phyloP scores from a whole-genome alignment of 1,139 yeast genomes.

The Suhomyces kunorum region DNA sequence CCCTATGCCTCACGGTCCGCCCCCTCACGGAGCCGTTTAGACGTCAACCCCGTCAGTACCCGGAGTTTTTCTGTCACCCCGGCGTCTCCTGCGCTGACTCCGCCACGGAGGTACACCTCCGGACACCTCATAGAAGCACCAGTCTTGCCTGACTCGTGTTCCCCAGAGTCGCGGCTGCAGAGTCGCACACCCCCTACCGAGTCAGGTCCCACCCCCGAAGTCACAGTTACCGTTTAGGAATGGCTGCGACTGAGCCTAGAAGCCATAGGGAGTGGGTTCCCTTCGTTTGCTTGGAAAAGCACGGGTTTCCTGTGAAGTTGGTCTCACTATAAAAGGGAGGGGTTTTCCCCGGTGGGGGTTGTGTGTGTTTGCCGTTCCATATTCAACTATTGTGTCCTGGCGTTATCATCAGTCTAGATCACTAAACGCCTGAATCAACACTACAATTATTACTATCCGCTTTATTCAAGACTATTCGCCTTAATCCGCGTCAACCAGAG shows the following conservation, averaged over 20 bases:
- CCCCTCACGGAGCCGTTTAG: neutral
- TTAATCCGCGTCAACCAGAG: neutral
- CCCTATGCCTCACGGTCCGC: conserved; percentile 2
- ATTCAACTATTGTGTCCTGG: neutral
- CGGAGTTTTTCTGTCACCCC: conserved; percentile 1
- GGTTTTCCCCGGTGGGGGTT: neutral
- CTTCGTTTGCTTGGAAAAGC: neutral
- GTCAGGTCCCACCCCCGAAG: conserved; percentile 8
- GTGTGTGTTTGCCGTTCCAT: neutral
- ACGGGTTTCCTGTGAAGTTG: no score
- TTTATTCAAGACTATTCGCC: no score
- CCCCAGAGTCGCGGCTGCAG: conserved; percentile 1
- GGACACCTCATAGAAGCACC: neutral
- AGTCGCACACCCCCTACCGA: neutral
- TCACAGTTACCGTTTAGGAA: conserved; percentile 10
- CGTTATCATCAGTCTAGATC: no score
- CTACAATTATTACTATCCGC: no score
- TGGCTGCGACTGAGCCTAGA: no score
- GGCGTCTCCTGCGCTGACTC: conserved; percentile 5
- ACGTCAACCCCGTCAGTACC: conserved; percentile 6
- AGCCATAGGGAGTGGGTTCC: conserved; percentile 1
- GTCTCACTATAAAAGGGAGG: neutral
- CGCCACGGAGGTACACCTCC: conserved; percentile 8
- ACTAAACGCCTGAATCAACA: no score
- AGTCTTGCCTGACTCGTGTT: conserved; percentile 1